A percentile compares a stretch with the other conserved stretches of the same genome.
phyloP scores from a whole-genome alignment of 2,329 filamentous ascomycete genomes.

The Trichoderma citrinoviride region DNA sequence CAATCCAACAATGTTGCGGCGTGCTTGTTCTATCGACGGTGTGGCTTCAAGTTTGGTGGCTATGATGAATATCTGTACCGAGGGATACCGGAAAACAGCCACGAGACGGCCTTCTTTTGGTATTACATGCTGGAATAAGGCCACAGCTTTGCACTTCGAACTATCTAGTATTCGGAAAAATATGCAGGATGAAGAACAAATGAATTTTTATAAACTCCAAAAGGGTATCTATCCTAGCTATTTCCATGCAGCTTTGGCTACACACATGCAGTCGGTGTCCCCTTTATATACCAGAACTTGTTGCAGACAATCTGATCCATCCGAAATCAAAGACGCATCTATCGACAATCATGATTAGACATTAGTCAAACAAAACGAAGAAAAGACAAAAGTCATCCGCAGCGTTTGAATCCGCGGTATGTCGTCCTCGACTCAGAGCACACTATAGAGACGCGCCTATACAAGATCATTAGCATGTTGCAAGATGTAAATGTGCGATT shows the following conservation, averaged over 20 bases:
- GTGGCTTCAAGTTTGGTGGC: conserved; percentile 24
- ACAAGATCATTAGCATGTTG: neutral
- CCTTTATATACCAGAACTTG: neutral
- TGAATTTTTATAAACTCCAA: neutral
- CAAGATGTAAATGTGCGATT: neutral
- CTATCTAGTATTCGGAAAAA: neutral
- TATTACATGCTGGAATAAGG: conserved; percentile 12
- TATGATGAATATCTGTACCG: conserved; percentile 26
- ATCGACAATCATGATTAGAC: neutral
- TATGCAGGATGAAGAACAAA: neutral
- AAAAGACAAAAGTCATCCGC: neutral
- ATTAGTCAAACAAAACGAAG: neutral
- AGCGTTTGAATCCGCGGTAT: too few relatives aligned
- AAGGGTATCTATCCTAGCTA: conserved; percentile 11
- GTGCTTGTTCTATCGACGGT: conserved; percentile 24
- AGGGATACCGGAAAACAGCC: conserved; percentile 16
- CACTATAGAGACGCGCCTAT: neutral
- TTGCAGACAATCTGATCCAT: neutral
- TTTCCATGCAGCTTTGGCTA: neutral
- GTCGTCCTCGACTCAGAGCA: neutral
- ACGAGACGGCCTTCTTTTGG: conserved; percentile 25
- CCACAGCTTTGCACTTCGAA: neutral
- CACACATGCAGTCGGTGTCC: neutral
- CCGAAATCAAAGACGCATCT: neutral
- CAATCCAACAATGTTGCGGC: conserved; percentile 25